Percentiles rank a stretch among this genome's conserved stretches.
Evolutionary conservation across 129 eudicot genomes (phyloP).

Genomic region (Deinandra increscens): DNA sequence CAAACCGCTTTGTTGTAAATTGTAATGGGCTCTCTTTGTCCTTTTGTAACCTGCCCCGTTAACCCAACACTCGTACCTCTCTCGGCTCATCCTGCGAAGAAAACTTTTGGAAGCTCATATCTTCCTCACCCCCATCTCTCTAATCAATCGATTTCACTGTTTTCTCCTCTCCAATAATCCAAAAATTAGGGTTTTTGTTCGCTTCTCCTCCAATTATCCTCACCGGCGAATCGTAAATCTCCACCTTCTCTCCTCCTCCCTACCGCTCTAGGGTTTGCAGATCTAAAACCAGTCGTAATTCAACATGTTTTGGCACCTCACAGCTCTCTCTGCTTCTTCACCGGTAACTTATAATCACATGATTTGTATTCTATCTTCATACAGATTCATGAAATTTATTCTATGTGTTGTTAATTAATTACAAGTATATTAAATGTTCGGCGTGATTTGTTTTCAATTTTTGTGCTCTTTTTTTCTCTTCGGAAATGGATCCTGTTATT

Average conservation of each 20-base stretch:
- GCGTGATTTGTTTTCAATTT: not conserved
- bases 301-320: slow-evolving; percentile 78
- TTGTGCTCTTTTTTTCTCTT: not conserved
- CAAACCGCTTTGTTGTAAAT: not conserved
- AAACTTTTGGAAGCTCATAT: not conserved
- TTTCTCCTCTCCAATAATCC: not conserved
- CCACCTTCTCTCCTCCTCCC: slow-evolving; percentile 3
- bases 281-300: slow-evolving; percentile 35
- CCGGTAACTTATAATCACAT: slow-evolving; percentile 41
- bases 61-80: not conserved
- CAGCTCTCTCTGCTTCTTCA: slow-evolving; percentile 62
- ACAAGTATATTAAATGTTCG: not conserved
- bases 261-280: slow-evolving; percentile 44
- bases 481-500: not conserved
- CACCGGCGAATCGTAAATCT: slow-evolving; percentile 19
- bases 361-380: not conserved
- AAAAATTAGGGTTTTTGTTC: slow-evolving; percentile 42
- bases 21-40: slow-evolving; percentile 2
- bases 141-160: slow-evolving; percentile 30
- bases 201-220: slow-evolving; percentile 24
- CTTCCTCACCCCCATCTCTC: not conserved
- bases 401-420: not conserved
- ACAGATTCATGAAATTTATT: not conserved
- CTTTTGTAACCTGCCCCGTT: slow-evolving; percentile 15
- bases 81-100: not conserved